Percentiles rank a stretch among this genome's conserved stretches.
Evolutionary conservation across 1,139 yeast genomes (phyloP).

Genomic region (Citeromyces siamensis): DNA sequence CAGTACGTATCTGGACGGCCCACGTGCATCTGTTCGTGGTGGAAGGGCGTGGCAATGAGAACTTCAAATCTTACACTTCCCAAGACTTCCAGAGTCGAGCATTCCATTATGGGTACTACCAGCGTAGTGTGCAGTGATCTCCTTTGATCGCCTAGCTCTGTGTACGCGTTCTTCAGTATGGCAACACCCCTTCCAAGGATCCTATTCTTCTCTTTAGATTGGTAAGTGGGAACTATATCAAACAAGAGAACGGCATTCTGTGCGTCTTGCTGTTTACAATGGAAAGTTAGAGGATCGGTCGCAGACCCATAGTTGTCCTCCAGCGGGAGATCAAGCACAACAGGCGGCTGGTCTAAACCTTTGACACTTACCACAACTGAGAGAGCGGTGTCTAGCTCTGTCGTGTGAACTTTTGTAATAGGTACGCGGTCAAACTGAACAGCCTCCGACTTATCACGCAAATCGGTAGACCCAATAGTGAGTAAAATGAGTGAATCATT

Average conservation of each 20-base stretch:
- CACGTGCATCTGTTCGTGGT: conserved; percentile 57
- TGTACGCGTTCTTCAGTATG: conserved; percentile 46
- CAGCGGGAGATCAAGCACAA: conserved; percentile 68
- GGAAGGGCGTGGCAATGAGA: conserved; percentile 59
- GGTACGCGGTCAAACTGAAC: conserved; percentile 67
- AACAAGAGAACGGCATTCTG: conserved; percentile 56
- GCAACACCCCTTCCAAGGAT: conserved; percentile 85
- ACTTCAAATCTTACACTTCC: conserved; percentile 74
- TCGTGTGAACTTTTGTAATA: conserved; percentile 58
- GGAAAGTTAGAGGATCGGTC: conserved; percentile 75
- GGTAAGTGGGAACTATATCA: conserved; percentile 87
- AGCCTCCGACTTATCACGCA: conserved; percentile 46
- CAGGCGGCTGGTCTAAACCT: conserved; percentile 35
- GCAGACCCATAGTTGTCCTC: conserved; percentile 70
- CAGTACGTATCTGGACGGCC: conserved; percentile 77
- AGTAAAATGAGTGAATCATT: conserved; percentile 61
- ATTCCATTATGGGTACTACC: conserved; percentile 71
- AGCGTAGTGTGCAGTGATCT: conserved; percentile 56
- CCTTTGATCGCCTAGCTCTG: conserved; percentile 60
- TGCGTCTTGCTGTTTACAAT: conserved; percentile 38
- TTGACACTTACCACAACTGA: conserved; percentile 60
- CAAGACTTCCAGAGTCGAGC: conserved; percentile 57
- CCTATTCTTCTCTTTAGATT: conserved; percentile 19
- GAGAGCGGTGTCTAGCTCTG: conserved; percentile 82
- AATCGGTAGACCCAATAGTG: conserved; percentile 81